These are phyloP conservation scores for Fraxinus dipetala DNA, from an alignment of 305 asterid genomes.

Conservation along the genomic window DNA sequence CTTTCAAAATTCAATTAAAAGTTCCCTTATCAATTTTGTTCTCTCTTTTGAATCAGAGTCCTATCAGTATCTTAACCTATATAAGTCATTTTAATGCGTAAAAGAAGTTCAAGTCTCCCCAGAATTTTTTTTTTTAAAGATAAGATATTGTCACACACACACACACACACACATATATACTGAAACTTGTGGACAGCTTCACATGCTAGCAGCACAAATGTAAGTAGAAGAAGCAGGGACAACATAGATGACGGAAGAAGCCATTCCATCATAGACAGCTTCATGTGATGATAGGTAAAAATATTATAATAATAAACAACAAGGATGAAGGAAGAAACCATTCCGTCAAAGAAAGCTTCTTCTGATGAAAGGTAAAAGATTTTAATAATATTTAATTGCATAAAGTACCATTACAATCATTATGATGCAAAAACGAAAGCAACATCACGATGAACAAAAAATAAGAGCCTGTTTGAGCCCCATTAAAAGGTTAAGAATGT, in stretches of 20 bases:
- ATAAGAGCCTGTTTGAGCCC: not conserved
- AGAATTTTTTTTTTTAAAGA: not conserved
- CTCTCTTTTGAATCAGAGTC: too few relatives aligned
- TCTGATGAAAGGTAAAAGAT: not conserved
- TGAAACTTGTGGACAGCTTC: conserved; percentile 9
- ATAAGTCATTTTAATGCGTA: not conserved
- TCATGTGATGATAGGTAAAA: not conserved
- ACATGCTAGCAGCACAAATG: conserved; percentile 1
- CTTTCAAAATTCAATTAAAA: too few relatives aligned
- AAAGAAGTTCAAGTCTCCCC: not conserved
- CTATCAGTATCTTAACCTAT: not conserved
- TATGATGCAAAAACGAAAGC: not conserved
- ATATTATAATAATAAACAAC: not conserved
- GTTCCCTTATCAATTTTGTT: too few relatives aligned
- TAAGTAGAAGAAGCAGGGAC: conserved; percentile 2
- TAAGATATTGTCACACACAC: not conserved
- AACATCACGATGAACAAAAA: not conserved
- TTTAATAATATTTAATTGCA: not conserved
- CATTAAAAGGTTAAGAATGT: too few relatives aligned
- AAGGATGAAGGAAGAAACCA: not conserved
- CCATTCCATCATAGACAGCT: conserved; percentile 9
- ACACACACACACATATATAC: not conserved
- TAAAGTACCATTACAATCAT: not conserved
- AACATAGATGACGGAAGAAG: conserved; percentile 7
- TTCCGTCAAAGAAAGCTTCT: not conserved